These are phyloP conservation scores for Hypoxylon sp. DNA, from an alignment of 2,329 filamentous ascomycete genomes.

Conservation along the genomic window DNA sequence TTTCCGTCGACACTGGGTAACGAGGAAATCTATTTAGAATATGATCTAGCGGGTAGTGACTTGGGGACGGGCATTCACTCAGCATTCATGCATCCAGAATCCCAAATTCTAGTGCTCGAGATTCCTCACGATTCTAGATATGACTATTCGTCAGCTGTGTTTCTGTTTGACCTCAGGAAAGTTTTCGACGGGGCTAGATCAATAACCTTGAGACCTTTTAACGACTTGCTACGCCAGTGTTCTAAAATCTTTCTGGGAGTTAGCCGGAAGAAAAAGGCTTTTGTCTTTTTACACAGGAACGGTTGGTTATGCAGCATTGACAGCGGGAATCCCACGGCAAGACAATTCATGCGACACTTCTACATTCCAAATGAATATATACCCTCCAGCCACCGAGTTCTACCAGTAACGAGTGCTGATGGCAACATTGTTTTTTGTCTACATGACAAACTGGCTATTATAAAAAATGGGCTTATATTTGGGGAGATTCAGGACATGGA, in stretches of 20 bases:
- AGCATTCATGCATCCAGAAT: background rate
- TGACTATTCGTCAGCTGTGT: constrained; percentile 6
- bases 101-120: constrained; percentile 6
- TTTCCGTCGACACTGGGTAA: background rate
- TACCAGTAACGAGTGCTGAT: constrained; percentile 2
- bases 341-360: constrained; percentile 6
- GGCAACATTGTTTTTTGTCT: constrained; percentile 13
- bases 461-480: constrained; percentile 12
- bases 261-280: background rate
- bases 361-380: constrained; percentile 11
- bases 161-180: background rate
- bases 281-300: constrained; percentile 10
- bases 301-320: constrained; percentile 8
- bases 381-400: background rate
- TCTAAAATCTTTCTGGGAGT: constrained; percentile 1
- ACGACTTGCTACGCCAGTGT: background rate
- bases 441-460: constrained; percentile 2
- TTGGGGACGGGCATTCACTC: constrained; percentile 2
- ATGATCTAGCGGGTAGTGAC: constrained; percentile 1
- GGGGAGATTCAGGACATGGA: constrained; percentile 5
- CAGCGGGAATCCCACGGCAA: background rate
- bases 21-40: background rate
- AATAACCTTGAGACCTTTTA: background rate
- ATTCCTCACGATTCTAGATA: constrained; percentile 5
- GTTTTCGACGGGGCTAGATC: background rate